Evolutionary conservation across 352 stramenopile species (phyloP), one percentile per base, ranked within the genome.

Genomic region (Pythium phragmiticola): DNA sequence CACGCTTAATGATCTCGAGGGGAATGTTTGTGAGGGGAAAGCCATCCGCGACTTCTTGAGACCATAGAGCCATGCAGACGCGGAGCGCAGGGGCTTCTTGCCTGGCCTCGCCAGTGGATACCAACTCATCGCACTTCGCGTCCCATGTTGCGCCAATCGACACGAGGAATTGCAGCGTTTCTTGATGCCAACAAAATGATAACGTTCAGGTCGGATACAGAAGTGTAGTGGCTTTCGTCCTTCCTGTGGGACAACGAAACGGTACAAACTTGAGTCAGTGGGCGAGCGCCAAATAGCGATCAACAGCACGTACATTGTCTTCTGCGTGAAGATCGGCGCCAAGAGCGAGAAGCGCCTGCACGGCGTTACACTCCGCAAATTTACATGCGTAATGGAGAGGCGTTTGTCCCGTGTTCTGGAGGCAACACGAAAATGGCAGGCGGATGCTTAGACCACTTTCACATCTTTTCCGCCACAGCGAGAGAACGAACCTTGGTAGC

Each of bases 61-160:
- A 19, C 59, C 59, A 66, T 8, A 41, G 41, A 17, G 7, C 4
- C 23, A 36, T 17, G 28, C 58, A 65, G 2, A 59, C 26, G 13
- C 26, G 43, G 6, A 66, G 41, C 12, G 50, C 49, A 13, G 37
- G 12, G 26, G 26, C 26, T 28, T 28, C 26, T 28, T 28, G 2
- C 26, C 26, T 28, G 26, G 26, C 26, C 26, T 66, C 13, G 4
- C 19, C 39, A 14, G 7, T 36, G 19, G 9, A 8, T 7, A 52
- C 51, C 26, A 66, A 51, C 3, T 45, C 59, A 21, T 66, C 59
- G n/a, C 59, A 66, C 30, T 45, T 48, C 16, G 30, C 26, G 19
- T 66, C 59, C 50, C 58, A 65, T 39, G 30, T 3, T 7, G 49
- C 49, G 12, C 58, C 58, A 28, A 23, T 16, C 11, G 48, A 57